Evolutionary conservation across 495 filamentous ascomycete species (phyloP).

Genomic region (Trichoderma reesei): DNA sequence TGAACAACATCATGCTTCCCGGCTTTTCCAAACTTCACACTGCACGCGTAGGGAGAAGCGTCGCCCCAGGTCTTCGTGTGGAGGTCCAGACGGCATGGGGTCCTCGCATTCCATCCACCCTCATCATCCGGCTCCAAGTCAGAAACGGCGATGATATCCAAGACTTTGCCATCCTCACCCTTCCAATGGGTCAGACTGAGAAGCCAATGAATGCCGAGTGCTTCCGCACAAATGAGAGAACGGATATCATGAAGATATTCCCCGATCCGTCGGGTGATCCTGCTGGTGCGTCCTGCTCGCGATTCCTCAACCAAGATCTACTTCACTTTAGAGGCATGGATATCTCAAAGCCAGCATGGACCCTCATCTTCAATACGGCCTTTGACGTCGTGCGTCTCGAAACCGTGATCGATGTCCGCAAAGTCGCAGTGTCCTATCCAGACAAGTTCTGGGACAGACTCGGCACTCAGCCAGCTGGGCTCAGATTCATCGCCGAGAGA

Average conservation of each 20-base stretch:
- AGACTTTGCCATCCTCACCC: background rate
- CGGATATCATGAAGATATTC: background rate
- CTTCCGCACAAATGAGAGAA: background rate
- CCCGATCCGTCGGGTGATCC: background rate
- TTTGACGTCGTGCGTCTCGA: background rate
- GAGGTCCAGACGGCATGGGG: background rate
- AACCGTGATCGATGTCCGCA: background rate
- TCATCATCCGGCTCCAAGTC: background rate
- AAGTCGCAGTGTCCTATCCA: background rate
- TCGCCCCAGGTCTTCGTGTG: background rate
- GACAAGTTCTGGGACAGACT: background rate
- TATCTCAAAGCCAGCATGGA: background rate
- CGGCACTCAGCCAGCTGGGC: background rate
- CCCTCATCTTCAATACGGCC: background rate
- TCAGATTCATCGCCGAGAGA: background rate
- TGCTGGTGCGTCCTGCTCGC: background rate
- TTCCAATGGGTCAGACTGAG: background rate
- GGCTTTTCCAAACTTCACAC: background rate
- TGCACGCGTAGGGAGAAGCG: background rate
- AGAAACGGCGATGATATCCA: background rate
- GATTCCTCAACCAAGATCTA: background rate
- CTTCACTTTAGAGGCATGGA: background rate
- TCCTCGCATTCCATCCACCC: background rate
- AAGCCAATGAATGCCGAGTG: background rate
- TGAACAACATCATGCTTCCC: background rate